Evolutionary conservation across 305 asterid genomes (phyloP), one percentile per base, ranked within the genome.

Genomic region (Fraxinus sp.): DNA sequence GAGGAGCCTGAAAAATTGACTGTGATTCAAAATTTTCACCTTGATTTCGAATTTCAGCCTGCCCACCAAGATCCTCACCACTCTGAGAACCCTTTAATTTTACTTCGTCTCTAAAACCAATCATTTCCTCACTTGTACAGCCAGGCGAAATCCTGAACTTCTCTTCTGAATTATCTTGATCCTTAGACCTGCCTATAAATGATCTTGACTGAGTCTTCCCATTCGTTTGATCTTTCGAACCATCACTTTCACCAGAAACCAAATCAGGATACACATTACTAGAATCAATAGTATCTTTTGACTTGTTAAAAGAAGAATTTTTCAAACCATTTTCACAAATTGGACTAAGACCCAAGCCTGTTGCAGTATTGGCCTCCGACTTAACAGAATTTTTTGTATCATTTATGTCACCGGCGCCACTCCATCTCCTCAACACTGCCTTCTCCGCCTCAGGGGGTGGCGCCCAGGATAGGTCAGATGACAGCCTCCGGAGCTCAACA

Each of bases 351-450:
- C 72, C 80, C 46, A 59, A 59, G 4, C 71, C 71, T 22, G 92
- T 84, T 86, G 84, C 75, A 77, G 81, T 71, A 79, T 87, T 86
- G 16, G 81, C 77, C 78, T 87, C 91, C 13, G 90, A 87, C 84
- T 86, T 88, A 75, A 84, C 83, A 66, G 36, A 5, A 86, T 82
- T 80, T 80, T 81, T 71, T 4, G 82, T 88, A 52, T 89, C 87
- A 68, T 81, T 87, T 66, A 93, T 91, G 88, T 95, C 97, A 87
- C 98, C 89, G 79, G 91, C 90, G 70, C 95, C 97, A 91, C 98
- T 95, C 98, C 97, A 93, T 87, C 98, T 93, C 87, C 98, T 88
- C 85, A 93, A 87, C 37, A 92, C 95, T 0, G 92, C 92, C 91
- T 91, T 93, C 85, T 92, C 97, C 28, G 83, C 88, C 28, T 88